Percentiles rank a stretch among this genome's conserved stretches.
Evolutionary conservation across 257 asterid genomes (phyloP).

Genomic region (Handroanthus guayacan): DNA sequence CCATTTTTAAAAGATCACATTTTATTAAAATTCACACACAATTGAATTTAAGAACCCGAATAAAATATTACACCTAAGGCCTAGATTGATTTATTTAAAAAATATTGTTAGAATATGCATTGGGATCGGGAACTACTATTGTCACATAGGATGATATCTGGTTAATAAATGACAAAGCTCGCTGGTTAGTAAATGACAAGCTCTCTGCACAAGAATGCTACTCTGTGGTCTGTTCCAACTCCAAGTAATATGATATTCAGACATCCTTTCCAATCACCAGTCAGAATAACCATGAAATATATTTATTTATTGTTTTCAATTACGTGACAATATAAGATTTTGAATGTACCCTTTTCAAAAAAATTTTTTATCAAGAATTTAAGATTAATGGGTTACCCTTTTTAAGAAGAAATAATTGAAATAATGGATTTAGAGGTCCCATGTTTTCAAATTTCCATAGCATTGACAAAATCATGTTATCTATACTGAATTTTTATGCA

Average conservation of each 20-base stretch:
- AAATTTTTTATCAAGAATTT: too few relatives aligned
- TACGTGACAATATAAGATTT: neutral
- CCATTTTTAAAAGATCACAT: too few relatives aligned
- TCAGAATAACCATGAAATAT: neutral
- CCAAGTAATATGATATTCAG: neutral
- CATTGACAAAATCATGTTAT: neutral
- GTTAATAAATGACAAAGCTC: neutral
- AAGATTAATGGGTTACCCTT: too few relatives aligned
- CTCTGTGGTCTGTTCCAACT: neutral
- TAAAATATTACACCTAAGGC: neutral
- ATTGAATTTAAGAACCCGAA: too few relatives aligned
- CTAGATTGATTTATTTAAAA: neutral
- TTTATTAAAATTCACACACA: too few relatives aligned
- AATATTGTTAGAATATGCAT: neutral
- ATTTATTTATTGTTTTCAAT: neutral
- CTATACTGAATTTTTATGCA: neutral
- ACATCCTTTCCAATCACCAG: neutral
- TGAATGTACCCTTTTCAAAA: neutral
- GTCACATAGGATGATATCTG: neutral
- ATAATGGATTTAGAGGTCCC: neutral
- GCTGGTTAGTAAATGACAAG: neutral
- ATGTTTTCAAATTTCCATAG: neutral
- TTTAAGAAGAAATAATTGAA: too few relatives aligned
- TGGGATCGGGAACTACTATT: neutral
- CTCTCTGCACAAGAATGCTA: neutral